phyloP scores from a whole-genome alignment of 768 basidiomycete species.

The Boletus vinaceobasis region DNA sequence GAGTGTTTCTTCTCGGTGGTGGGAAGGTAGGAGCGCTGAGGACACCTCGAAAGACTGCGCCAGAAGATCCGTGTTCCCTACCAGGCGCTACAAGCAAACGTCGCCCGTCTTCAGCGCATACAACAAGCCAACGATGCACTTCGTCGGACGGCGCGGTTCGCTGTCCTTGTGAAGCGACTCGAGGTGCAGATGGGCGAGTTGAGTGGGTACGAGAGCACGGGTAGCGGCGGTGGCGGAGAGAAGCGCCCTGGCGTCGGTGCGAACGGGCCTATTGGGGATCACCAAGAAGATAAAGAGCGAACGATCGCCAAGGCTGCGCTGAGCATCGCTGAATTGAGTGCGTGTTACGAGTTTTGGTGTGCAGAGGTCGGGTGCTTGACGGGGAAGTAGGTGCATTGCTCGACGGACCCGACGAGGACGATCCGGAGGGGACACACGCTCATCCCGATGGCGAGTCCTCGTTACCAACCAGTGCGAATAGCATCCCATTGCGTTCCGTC shows the following conservation, averaged over 20 bases:
- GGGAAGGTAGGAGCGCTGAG: background rate
- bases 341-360: slow-evolving; percentile 25
- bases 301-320: slow-evolving; percentile 92
- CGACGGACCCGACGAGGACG: slow-evolving; percentile 36
- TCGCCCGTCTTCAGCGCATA: slow-evolving; percentile 69
- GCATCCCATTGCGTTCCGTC: slow-evolving; percentile 69
- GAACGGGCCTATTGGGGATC: slow-evolving; percentile 26
- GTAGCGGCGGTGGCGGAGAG: background rate
- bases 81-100: slow-evolving; percentile 65
- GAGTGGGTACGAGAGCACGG: slow-evolving; percentile 1
- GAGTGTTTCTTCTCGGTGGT: slow-evolving; percentile 14
- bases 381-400: slow-evolving; percentile 45
- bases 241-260: background rate
- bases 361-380: background rate
- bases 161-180: slow-evolving; percentile 75
- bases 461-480: slow-evolving; percentile 17
- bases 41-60: slow-evolving; percentile 55
- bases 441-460: slow-evolving; percentile 8
- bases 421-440: background rate
- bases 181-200: slow-evolving; percentile 84
- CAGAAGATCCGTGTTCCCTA: slow-evolving; percentile 86
- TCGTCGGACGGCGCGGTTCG: slow-evolving; percentile 80
- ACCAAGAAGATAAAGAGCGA: slow-evolving; percentile 80
- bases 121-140: slow-evolving; percentile 84
- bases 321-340: slow-evolving; percentile 87